Evolutionary conservation across 306 rosid genomes (phyloP).

Genomic region (Fragaria iinumae): DNA sequence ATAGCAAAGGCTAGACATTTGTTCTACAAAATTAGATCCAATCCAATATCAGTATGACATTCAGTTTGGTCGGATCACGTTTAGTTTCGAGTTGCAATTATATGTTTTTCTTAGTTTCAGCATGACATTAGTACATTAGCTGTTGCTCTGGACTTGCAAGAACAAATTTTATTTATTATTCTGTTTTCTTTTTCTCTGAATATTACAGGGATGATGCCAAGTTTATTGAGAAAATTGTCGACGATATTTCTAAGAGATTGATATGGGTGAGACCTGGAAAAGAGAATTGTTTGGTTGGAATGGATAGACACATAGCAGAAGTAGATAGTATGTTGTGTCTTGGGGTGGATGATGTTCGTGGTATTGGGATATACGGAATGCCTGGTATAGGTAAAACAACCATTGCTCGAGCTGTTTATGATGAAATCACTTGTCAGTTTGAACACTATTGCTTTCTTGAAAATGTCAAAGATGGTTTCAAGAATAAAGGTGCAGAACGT

Average conservation of each 20-base stretch:
- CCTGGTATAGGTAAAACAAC: slow-evolving; percentile 19
- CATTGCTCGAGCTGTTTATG: neutral
- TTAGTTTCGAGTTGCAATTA: neutral
- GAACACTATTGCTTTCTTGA: slow-evolving; percentile 13
- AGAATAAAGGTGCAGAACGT: neutral
- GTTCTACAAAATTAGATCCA: no score
- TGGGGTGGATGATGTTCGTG: neutral
- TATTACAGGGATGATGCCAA: slow-evolving; percentile 4
- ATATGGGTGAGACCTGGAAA: neutral
- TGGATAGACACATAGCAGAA: neutral
- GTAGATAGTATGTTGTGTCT: neutral
- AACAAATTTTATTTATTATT: neutral
- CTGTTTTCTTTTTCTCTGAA: neutral
- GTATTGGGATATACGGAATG: slow-evolving; percentile 17
- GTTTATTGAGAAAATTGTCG: neutral
- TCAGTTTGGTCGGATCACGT: neutral
- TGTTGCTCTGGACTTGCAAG: neutral
- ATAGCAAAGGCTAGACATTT: neutral
- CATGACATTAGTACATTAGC: neutral
- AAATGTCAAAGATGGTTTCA: slow-evolving; percentile 13
- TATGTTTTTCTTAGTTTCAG: neutral
- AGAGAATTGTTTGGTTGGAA: slow-evolving; percentile 4
- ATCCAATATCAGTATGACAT: no score
- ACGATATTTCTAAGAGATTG: neutral
- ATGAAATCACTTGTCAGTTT: neutral